A percentile compares a stretch with the other conserved stretches of the same genome.
Evolutionary conservation across 257 asterid species (phyloP).

Genomic region (Echites panduratus): DNA sequence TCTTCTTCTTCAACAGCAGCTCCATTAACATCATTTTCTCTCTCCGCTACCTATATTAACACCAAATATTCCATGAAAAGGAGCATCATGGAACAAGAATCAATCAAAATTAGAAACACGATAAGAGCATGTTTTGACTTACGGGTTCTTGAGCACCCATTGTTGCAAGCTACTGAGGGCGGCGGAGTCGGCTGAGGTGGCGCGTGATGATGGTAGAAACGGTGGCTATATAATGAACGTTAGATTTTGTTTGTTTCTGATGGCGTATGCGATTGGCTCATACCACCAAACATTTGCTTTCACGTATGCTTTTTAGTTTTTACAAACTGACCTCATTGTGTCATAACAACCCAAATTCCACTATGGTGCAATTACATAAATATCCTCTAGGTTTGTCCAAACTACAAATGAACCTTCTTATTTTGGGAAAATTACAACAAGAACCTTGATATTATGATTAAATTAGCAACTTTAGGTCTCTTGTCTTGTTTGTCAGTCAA

Average conservation of each 20-base stretch:
- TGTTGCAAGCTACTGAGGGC: background rate
- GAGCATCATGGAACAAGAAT: background rate
- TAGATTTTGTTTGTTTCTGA: conserved; percentile 36
- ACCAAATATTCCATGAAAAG: background rate
- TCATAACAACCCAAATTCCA: background rate
- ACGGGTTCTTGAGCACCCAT: conserved; percentile 76
- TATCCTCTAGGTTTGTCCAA: too few species aligned
- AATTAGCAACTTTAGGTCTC: too few species aligned
- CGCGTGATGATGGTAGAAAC: conserved; percentile 35
- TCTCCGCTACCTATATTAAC: conserved; percentile 21
- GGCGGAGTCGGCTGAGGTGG: conserved; percentile 23
- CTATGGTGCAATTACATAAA: too few species aligned
- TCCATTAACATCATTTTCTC: conserved; percentile 31
- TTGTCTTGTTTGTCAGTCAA: too few species aligned
- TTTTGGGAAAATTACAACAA: too few species aligned
- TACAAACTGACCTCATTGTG: conserved; percentile 12
- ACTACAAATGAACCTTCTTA: too few species aligned
- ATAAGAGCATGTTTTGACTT: conserved; percentile 15
- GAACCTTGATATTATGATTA: too few species aligned
- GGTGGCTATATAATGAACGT: conserved; percentile 29
- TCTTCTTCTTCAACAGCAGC: conserved; percentile 25
- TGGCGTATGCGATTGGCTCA: conserved; percentile 28
- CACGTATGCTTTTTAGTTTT: conserved; percentile 14
- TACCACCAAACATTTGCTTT: conserved; percentile 20
- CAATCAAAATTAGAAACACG: background rate